Conservation (phyloP, 2,329 filamentous ascomycete species). For the Xylaria sp. region DNA sequence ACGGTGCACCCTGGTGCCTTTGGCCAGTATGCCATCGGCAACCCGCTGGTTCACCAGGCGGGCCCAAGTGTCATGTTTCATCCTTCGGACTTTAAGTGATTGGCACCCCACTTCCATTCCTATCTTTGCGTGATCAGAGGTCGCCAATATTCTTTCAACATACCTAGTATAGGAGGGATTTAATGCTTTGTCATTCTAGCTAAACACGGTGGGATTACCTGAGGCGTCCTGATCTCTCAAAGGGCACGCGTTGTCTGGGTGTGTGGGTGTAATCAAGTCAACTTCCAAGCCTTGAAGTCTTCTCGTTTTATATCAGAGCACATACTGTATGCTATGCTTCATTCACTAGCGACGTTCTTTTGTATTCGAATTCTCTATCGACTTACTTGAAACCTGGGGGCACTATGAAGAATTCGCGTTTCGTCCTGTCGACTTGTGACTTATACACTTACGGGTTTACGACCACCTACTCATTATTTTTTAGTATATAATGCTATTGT, state of each 20-base stretch:
- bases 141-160: neutral
- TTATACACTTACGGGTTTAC: neutral
- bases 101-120: neutral
- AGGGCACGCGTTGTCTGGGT: neutral
- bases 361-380: neutral
- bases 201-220: neutral
- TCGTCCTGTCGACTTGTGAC: neutral
- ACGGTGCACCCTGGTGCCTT: conserved; percentile 1
- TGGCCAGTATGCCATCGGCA: conserved; percentile 8
- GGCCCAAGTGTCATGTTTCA: conserved; percentile 20
- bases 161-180: conserved; percentile 3
- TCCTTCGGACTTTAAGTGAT: conserved; percentile 19
- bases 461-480: neutral
- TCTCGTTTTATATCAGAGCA: neutral
- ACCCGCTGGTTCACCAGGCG: conserved; percentile 11
- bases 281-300: neutral
- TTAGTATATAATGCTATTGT: neutral
- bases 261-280: conserved; percentile 1
- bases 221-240: neutral
- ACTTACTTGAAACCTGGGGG: neutral
- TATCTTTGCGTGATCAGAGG: neutral
- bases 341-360: neutral
- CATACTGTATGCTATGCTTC: conserved; percentile 7
- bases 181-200: neutral
- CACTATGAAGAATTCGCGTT: neutral